These are phyloP conservation scores for Emydomyces testavorans DNA, from an alignment of 2,329 filamentous ascomycete genomes.

Conservation along the genomic window DNA sequence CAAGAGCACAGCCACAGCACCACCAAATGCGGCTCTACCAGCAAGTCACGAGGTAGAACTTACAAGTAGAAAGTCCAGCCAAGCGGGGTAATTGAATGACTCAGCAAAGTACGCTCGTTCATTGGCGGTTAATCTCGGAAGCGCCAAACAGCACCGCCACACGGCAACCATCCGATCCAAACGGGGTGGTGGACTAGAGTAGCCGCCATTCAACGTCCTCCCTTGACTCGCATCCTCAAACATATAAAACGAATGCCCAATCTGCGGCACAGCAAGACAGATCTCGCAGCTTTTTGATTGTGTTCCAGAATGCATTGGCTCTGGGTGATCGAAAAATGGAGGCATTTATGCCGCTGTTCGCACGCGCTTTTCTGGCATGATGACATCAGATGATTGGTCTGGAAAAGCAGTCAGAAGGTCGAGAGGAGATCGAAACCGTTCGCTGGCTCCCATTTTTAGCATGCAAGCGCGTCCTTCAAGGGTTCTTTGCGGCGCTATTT, in stretches of 20 bases:
- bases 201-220: neutral
- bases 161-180: no score
- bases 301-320: neutral
- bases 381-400: slow-evolving; percentile 5
- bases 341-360: neutral
- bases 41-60: no score
- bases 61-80: no score
- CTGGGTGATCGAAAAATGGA: neutral
- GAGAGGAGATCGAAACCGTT: neutral
- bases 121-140: no score
- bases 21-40: no score
- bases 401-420: slow-evolving; percentile 1
- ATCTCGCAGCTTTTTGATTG: no score
- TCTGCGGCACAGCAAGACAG: neutral
- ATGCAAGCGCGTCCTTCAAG: neutral
- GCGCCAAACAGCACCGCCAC: neutral
- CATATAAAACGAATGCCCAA: neutral
- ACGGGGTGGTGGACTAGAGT: no score
- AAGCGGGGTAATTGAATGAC: no score
- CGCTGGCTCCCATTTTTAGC: neutral
- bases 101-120: no score
- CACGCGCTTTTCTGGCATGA: neutral
- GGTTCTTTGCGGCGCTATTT: neutral
- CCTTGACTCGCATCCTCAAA: neutral
- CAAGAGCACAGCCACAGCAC: no score